Evolutionary conservation across 129 eudicot genomes (phyloP).

Genomic region (Saposhnikovia divaricata): DNA sequence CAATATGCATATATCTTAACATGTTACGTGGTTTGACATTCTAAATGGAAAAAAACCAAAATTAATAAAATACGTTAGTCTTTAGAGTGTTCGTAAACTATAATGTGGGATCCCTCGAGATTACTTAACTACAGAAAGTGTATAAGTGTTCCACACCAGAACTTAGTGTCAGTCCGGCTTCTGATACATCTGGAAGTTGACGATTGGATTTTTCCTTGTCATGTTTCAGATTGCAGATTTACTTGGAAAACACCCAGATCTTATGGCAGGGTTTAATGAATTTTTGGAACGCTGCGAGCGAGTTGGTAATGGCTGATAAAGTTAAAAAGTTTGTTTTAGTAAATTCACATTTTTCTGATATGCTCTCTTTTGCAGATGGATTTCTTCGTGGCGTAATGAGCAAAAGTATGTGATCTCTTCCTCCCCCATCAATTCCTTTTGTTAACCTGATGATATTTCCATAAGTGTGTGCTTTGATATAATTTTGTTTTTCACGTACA

Average conservation of each 20-base stretch:
- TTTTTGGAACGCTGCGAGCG: constrained; percentile 87
- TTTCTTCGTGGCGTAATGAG: constrained; percentile 90
- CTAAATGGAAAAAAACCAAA: background rate
- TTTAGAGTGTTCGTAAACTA: background rate
- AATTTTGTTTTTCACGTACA: background rate
- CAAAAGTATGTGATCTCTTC: constrained; percentile 56
- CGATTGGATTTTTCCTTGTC: background rate
- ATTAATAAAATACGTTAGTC: background rate
- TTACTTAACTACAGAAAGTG: background rate
- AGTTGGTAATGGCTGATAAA: constrained; percentile 40
- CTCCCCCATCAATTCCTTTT: background rate
- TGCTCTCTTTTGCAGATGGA: constrained; percentile 59
- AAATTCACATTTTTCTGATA: constrained; percentile 8
- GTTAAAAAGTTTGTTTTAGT: background rate
- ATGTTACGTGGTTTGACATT: background rate
- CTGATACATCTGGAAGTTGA: background rate
- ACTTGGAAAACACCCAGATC: constrained; percentile 88
- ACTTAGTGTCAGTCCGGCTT: background rate
- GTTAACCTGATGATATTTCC: constrained; percentile 5
- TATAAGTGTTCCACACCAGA: background rate
- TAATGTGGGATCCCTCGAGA: background rate
- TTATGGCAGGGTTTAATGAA: constrained; percentile 90
- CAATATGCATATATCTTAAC: background rate
- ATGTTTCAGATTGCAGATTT: constrained; percentile 77
- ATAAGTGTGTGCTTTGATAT: constrained; percentile 1